Evolutionary conservation across 306 rosid genomes (phyloP), one percentile per base, ranked within the genome.

Genomic region (Sophora flavescens): DNA sequence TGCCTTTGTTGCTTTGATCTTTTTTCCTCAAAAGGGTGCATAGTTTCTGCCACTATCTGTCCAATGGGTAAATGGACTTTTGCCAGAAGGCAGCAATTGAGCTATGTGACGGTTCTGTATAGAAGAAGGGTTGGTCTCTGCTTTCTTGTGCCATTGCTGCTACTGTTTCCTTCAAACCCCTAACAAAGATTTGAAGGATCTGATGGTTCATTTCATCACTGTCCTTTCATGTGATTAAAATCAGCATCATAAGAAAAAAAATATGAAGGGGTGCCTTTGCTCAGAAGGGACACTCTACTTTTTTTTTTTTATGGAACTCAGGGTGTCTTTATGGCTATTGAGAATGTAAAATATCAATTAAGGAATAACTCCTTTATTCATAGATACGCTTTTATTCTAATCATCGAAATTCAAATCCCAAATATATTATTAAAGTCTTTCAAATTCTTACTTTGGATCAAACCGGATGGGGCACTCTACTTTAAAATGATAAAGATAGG

Each of bases 181-280:
- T 16, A 17, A 72, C 39, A 68, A 74, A 48, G 35, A 17, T 61
- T 52, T 72, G 77, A 70, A 64, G 63, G 65, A 77, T 84, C 47
- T 73, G 85, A 81, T 62, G 75, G 77, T 73, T 73, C 83, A 73
- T 32, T 39, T 71, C 78, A 77, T 78, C 26, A 6, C 38, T 77
- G 85, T 81, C 85, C 65, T 69, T 78, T 81, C 88, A 78, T 68
- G 78, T 77, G 83, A 16, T 65, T 78, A 77, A 54, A 56, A 78
- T 81, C 72, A 74, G 28, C 73, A 12, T 63, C 81, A 68, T 32
- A 15, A 48, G 41, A 8, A 69, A 54, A 54, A 6, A 26, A 16
- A 52, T 50, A 14, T 15, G 13, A 41, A 63, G 74, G 64, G 56
- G 76, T 18, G 36, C 80, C 57, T 50, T 74, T 41, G 75, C 15